Evolutionary conservation across 352 stramenopile genomes (phyloP).

Genomic region (Pythium oligandrum): DNA sequence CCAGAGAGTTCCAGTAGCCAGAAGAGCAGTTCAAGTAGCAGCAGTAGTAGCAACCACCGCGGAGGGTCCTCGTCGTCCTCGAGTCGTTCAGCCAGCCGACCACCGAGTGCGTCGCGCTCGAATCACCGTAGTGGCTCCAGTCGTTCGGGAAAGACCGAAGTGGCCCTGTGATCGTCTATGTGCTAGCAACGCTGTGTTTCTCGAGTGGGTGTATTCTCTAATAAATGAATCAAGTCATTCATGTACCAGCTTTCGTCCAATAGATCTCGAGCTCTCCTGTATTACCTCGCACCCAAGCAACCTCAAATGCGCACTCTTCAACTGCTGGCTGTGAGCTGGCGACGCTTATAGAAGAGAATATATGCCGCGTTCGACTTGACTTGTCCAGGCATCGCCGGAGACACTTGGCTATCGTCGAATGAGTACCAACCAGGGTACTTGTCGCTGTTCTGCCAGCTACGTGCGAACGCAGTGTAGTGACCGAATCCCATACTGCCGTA

Average conservation of each 20-base stretch:
- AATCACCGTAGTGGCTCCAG: conserved; percentile 4
- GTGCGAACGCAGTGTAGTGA: conserved; percentile 88
- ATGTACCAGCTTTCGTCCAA: too few species aligned
- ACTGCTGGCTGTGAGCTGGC: background rate
- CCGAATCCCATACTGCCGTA: conserved; percentile 88
- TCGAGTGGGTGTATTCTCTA: too few species aligned
- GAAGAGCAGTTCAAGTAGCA: conserved; percentile 16
- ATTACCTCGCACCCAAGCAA: too few species aligned
- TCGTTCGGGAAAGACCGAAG: background rate
- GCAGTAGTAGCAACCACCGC: conserved; percentile 23
- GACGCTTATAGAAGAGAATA: conserved; percentile 87
- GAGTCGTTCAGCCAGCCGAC: background rate
- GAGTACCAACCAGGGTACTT: conserved; percentile 73
- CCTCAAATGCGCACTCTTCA: too few species aligned
- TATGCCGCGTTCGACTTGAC: conserved; percentile 83
- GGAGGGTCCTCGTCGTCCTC: conserved; percentile 21
- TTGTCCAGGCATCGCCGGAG: conserved; percentile 39
- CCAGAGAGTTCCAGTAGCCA: conserved; percentile 20
- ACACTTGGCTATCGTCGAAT: conserved; percentile 81
- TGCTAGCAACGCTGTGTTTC: too few species aligned
- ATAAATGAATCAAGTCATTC: too few species aligned
- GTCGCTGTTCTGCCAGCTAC: conserved; percentile 58
- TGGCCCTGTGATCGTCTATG: conserved; percentile 3
- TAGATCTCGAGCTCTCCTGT: too few species aligned
- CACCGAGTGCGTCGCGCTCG: background rate